phyloP scores from a whole-genome alignment of 2,329 filamentous ascomycete genomes.

The Aspergillus sp. region DNA sequence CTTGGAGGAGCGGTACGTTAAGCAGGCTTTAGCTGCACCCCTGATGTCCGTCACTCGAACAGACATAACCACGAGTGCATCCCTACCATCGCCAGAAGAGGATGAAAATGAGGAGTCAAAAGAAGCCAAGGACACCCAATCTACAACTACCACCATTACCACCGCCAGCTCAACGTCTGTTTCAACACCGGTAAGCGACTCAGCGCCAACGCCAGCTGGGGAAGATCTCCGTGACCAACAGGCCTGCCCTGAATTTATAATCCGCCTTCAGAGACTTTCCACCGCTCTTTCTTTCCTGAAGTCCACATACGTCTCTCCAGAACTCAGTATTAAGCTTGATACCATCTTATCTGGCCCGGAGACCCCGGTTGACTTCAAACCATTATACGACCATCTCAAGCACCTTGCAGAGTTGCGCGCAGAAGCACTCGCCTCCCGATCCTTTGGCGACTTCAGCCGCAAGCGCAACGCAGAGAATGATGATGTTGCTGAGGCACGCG shows the following conservation, averaged over 20 bases:
- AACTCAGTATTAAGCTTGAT: slow-evolving; percentile 45
- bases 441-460: slow-evolving; percentile 51
- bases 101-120: slow-evolving; percentile 33
- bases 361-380: slow-evolving; percentile 67
- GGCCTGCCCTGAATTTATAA: slow-evolving; percentile 40
- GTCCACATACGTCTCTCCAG: slow-evolving; percentile 52
- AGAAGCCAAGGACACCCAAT: slow-evolving; percentile 35
- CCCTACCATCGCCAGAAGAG: neutral
- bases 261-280: slow-evolving; percentile 53
- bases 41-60: slow-evolving; percentile 70
- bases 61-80: slow-evolving; percentile 40
- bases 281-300: slow-evolving; percentile 56
- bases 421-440: slow-evolving; percentile 71
- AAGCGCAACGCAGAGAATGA: slow-evolving; percentile 50
- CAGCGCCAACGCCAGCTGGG: slow-evolving; percentile 23
- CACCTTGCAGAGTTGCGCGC: slow-evolving; percentile 69
- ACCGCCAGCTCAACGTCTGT: slow-evolving; percentile 40
- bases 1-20: slow-evolving; percentile 85
- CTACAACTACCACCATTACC: slow-evolving; percentile 33
- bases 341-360: slow-evolving; percentile 42
- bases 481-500: slow-evolving; percentile 53
- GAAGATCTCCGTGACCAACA: slow-evolving; percentile 29
- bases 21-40: slow-evolving; percentile 74
- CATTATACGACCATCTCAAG: slow-evolving; percentile 71
- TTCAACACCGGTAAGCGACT: slow-evolving; percentile 45